Percentiles rank a stretch among this genome's conserved stretches.
Evolutionary conservation across 148 eudicot genomes (phyloP).

Genomic region (Pouteria glomerata): DNA sequence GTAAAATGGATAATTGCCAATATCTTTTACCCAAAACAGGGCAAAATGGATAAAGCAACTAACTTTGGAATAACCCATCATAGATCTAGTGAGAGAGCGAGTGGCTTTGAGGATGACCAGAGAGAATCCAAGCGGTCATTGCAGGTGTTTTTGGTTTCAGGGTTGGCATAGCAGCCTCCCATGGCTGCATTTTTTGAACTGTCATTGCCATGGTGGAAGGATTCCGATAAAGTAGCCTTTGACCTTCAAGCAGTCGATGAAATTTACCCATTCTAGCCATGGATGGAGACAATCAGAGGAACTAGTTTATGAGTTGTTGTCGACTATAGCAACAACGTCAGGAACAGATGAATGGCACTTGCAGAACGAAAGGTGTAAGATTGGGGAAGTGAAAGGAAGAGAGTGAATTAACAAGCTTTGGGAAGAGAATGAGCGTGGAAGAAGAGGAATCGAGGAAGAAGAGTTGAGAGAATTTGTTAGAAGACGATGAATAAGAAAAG

Average conservation of each 20-base stretch:
- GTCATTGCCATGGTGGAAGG: not conserved
- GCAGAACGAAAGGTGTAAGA: constrained; percentile 1
- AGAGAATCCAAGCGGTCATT: constrained; percentile 7
- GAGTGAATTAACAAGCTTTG: too few species aligned
- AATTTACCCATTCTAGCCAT: constrained; percentile 92
- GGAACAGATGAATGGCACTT: constrained; percentile 11
- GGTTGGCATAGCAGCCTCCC: too few species aligned
- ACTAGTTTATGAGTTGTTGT: constrained; percentile 2
- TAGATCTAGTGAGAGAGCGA: constrained; percentile 24
- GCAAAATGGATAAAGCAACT: not conserved
- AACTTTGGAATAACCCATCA: not conserved
- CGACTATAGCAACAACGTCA: constrained; percentile 13
- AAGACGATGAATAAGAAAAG: too few species aligned
- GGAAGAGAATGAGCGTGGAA: too few species aligned
- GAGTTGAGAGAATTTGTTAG: too few species aligned
- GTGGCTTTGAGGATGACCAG: constrained; percentile 18
- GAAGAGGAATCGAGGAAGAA: too few species aligned
- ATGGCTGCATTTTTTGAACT: too few species aligned
- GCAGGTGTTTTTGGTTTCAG: not conserved
- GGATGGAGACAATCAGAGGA: constrained; percentile 32
- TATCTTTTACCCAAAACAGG: not conserved
- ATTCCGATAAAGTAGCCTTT: constrained; percentile 54
- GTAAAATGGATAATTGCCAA: not conserved
- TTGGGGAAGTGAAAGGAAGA: not conserved
- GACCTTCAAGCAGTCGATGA: constrained; percentile 57